Percentiles rank a stretch among this genome's conserved stretches.
Evolutionary conservation across 768 basidiomycete species (phyloP).

Genomic region (Calocybe cyanea): DNA sequence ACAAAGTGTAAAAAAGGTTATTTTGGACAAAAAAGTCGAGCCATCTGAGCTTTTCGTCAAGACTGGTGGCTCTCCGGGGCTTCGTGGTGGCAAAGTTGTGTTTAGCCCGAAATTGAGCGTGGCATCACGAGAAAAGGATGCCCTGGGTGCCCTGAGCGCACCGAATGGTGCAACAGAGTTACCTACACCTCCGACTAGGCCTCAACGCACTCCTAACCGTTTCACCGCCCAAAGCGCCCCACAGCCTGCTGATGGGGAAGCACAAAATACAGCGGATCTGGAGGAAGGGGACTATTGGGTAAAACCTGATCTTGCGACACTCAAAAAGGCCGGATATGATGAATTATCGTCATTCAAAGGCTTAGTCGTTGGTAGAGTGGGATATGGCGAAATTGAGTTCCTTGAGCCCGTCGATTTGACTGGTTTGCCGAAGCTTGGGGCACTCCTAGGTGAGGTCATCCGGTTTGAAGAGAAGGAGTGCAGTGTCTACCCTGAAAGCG

Average conservation of each 20-base stretch:
- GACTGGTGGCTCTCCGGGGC: constrained; percentile 41
- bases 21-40: constrained; percentile 81
- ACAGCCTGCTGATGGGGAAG: constrained; percentile 18
- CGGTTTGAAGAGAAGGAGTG: constrained; percentile 90
- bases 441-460: constrained; percentile 83
- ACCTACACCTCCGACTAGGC: constrained; percentile 32
- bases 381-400: constrained; percentile 87
- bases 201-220: constrained; percentile 37
- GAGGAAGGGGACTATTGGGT: constrained; percentile 92
- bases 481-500: constrained; percentile 88
- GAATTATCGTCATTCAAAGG: constrained; percentile 70
- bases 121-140: constrained; percentile 72
- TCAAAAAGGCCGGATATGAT: constrained; percentile 69
- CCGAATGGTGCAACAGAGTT: constrained; percentile 26
- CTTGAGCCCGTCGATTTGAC: constrained; percentile 83
- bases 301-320: constrained; percentile 69
- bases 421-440: constrained; percentile 70
- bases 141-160: constrained; percentile 31
- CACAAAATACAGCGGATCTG: constrained; percentile 35
- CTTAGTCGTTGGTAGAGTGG: constrained; percentile 86
- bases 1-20: constrained; percentile 90
- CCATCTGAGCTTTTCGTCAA: constrained; percentile 64
- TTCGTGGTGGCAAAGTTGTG: constrained; percentile 50
- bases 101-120: constrained; percentile 76
- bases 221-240: constrained; percentile 34